phyloP scores from a whole-genome alignment of 805 yeast genomes.

The Cyberlindnera xishuangbannaensis region DNA sequence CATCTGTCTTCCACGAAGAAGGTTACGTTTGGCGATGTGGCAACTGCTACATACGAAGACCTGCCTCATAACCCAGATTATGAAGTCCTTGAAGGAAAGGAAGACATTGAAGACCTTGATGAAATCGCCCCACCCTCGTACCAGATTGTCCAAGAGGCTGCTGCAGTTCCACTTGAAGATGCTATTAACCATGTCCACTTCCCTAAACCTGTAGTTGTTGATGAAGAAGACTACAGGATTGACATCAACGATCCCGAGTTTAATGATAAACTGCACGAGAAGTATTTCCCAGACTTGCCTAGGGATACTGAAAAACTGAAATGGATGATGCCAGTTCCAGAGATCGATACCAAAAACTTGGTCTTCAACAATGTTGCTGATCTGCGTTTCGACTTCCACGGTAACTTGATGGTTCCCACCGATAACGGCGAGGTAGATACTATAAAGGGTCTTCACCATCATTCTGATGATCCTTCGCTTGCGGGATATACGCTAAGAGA shows the following conservation, averaged over 20 bases:
- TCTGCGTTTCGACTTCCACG: slow-evolving; percentile 84
- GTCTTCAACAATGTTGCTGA: slow-evolving; percentile 49
- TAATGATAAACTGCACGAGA: slow-evolving; percentile 70
- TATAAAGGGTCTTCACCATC: slow-evolving; percentile 80
- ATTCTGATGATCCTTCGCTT: slow-evolving; percentile 77
- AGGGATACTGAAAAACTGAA: slow-evolving; percentile 73
- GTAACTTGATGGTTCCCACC: slow-evolving; percentile 60
- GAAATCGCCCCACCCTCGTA: slow-evolving; percentile 46
- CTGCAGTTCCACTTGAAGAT: slow-evolving; percentile 38
- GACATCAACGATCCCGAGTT: slow-evolving; percentile 77
- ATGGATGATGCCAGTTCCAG: slow-evolving; percentile 81
- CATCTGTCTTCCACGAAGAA: slow-evolving; percentile 14
- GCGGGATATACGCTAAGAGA: slow-evolving; percentile 92
- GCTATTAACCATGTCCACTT: slow-evolving; percentile 53
- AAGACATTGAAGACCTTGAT: slow-evolving; percentile 41
- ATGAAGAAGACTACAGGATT: slow-evolving; percentile 31
- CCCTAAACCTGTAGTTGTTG: slow-evolving; percentile 48
- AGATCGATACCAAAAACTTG: slow-evolving; percentile 27
- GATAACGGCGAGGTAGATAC: slow-evolving; percentile 44
- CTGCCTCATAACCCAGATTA: slow-evolving; percentile 31
- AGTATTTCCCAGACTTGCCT: slow-evolving; percentile 87
- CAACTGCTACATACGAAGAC: slow-evolving; percentile 19
- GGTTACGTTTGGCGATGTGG: slow-evolving; percentile 30
- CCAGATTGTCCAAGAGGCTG: slow-evolving; percentile 41
- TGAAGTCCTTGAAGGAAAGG: too few species aligned